Evolutionary conservation across 805 yeast species (phyloP), one percentile per base, ranked within the genome.

Genomic region (Barnettozyma sp.): DNA sequence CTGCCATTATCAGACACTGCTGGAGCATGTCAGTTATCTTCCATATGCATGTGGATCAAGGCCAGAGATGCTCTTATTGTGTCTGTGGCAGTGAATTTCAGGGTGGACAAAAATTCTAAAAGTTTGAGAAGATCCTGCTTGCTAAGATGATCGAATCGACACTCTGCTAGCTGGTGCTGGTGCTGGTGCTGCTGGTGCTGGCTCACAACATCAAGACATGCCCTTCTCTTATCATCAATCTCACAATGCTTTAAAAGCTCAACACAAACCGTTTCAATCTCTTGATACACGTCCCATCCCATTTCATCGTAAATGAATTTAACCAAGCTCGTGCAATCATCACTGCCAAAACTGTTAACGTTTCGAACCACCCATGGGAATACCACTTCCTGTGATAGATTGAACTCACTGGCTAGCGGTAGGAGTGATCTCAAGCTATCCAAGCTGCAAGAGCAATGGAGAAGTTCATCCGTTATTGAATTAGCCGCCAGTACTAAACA

Each of bases 291-390:
- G 11, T 29, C 26, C 19, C 10, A 30, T 10, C 19, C n/a, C 26
- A 23, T 29, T 26, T 35, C 38, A 6, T 17, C 16, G 38, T 35
- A 35, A 13, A 35, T 23, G 18, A 28, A 28, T 12, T 17, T 14
- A 17, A 28, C 31, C 4, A 24, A 19, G 14, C 17, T 16, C n/a
- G 26, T n/a, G 7, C 20, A 12, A 10, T 17, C 21, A 8, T 22
- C 7, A 9, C 30, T 23, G 4, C 26, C 27, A 10, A 21, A 13
- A 9, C 21, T 19, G 14, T 9, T 10, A n/a, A 20, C 23, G 12
- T 20, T 14, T 9, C 20, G 7, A 14, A 30, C 21, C 4, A 30
- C 14, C 24, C 33, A 26, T 11, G 13, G 10, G 14, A 34, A 29
- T n/a, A 29, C 23, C 5, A 14, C 14, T 5, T 17, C 15, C n/a